Base-by-base conservation (phyloP, 2,329 filamentous ascomycete species). In the Metarhizium anisopliae region DNA sequence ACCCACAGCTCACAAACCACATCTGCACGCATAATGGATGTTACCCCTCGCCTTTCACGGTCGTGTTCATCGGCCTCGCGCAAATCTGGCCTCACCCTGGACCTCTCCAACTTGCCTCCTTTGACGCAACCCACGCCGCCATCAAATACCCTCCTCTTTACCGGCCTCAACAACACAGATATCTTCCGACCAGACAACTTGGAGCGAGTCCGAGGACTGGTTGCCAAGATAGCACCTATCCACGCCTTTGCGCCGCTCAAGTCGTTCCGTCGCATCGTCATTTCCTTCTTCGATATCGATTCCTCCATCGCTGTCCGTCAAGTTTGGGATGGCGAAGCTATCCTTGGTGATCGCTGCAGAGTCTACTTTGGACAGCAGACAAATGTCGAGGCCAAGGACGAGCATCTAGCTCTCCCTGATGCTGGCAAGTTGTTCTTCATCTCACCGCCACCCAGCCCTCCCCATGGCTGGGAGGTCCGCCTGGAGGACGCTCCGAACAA, bases 121-220 rank as follows among this genome's bases (percentile, higher is more conserved):
- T 77, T 89, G 55, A 76, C 77, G 47, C 80, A 83, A 67, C 88
- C 89, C n/a, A 84, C 87, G 30, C 82, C 85, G 55, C 86, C 88
- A 6, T 88, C 86, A 62, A 94, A 94, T 76, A 94, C 89, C 0
- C 84, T 94, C 56, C 83, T 94, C 66, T 86, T 94, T 67, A 94
- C 89, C 64, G 90, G 90, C 74, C 82, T 94, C 58, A 75, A 85
- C 66, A 82, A 89, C 61, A 73, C 78, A 57, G 84, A 87, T 65
- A 84, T 90, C 74, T 94, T 93, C 78, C 77, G 82, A 57, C 77
- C 87, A 18, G 80, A 86, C 59, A 90, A 90, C 71, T 79, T 93
- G 57, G 81, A 87, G 64, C 83, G 81, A 58, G 88, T 93, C 64
- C 85, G 84, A 67, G 79, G 84, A 55, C 82, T 90, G 57, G 85